Evolutionary conservation across 164 flowering plant genomes (phyloP), one percentile per base, ranked within the genome.

Genomic region (Magnolia sinica): DNA sequence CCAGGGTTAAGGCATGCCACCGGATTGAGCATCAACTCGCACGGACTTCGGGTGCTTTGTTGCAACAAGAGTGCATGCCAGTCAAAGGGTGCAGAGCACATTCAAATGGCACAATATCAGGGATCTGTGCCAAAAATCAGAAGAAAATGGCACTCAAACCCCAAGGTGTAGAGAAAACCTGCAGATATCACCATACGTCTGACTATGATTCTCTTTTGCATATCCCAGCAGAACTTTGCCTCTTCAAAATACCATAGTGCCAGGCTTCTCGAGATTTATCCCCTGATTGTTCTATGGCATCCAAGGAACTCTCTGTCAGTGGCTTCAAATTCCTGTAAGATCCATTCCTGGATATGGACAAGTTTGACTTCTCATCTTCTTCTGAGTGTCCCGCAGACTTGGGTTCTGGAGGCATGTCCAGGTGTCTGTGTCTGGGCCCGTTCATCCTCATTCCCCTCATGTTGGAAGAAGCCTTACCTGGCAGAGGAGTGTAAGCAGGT

Each of bases 341-440:
- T 24, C 89, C 93, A 84, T 88, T 88, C 78, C 85, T 88, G 31
- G 81, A 72, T 52, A 77, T 74, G 45, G 79, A 71, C 31, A 73
- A 19, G 31, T 79, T 85, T 23, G 80, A 80, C 81, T 81, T 83
- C 77, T 80, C 87, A 22, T 37, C 45, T 37, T 84, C 88, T 74
- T 85, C 86, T 58, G 84, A 82, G 22, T 86, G 88, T 22, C 90
- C 87, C 58, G 88, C 89, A 9, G 91, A 88, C 88, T 88, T 89
- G 68, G 93, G 80, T 72, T 91, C 96, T 45, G 80, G 71, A 71
- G 81, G 86, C 82, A 82, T 76, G 78, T 92, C 96, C 9, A 78
- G 74, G 13, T 85, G 84, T 74, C 97, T 85, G 61, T 87, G 86
- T 68, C 92, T 83, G 37, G 84, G 85, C 22, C 90, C 95, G 73